These are phyloP conservation scores for Beauveria rudraprayagi DNA, from an alignment of 2,329 filamentous ascomycete species.

Conservation along the genomic window DNA sequence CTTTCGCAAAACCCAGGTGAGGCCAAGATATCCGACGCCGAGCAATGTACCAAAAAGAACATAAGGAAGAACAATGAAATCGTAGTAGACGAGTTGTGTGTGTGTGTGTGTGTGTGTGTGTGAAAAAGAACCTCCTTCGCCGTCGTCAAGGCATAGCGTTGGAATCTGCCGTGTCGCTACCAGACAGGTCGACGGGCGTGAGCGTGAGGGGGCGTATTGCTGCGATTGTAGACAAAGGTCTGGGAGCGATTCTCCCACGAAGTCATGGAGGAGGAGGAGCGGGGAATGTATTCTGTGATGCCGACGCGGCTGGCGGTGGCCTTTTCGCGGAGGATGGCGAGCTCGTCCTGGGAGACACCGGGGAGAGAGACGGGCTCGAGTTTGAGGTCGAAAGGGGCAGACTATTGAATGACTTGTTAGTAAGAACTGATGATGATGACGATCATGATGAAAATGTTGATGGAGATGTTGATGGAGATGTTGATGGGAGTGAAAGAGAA, in stretches of 20 bases:
- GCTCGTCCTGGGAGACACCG: conserved; percentile 51
- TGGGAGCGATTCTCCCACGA: conserved; percentile 7
- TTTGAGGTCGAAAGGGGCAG: conserved; percentile 51
- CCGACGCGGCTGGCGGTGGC: conserved; percentile 42
- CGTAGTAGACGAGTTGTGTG: background rate
- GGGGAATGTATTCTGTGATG: conserved; percentile 28
- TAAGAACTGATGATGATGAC: background rate
- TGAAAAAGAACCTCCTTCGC: background rate
- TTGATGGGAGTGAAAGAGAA: background rate
- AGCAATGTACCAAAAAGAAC: background rate
- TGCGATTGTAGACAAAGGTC: conserved; percentile 17
- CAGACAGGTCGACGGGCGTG: conserved; percentile 5
- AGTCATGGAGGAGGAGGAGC: conserved; percentile 16
- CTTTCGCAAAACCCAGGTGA: background rate
- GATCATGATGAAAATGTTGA: background rate
- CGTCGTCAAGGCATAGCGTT: background rate
- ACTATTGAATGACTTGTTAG: conserved; percentile 35
- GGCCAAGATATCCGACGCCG: background rate
- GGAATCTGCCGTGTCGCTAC: background rate
- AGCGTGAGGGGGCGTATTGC: conserved; percentile 16
- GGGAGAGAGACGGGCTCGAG: conserved; percentile 44
- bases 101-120: too few species aligned
- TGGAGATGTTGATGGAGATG: too few species aligned
- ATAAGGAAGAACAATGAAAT: background rate
- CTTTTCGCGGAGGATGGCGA: conserved; percentile 43